These are phyloP conservation scores for Orbilia ellipsospora DNA, from an alignment of 2,329 filamentous ascomycete species.

Conservation along the genomic window DNA sequence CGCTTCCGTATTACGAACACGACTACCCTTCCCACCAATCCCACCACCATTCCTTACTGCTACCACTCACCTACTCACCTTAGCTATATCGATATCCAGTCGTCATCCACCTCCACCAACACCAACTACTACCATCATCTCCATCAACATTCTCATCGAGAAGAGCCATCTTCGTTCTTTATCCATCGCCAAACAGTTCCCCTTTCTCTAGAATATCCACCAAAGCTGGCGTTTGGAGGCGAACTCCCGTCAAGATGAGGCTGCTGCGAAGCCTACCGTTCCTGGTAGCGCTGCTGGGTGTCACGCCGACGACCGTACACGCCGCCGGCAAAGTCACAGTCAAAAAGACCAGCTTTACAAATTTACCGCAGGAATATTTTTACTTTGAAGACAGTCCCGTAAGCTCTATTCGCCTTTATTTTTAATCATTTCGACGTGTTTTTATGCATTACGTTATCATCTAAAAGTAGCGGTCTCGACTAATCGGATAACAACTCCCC, in stretches of 20 bases:
- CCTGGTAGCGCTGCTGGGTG: constrained; percentile 53
- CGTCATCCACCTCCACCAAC: neutral
- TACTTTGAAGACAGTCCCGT: constrained; percentile 82
- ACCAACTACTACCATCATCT: neutral
- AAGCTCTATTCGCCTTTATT: constrained; percentile 15
- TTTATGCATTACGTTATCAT: neutral
- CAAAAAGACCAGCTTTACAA: constrained; percentile 73
- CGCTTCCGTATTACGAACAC: constrained; percentile 48
- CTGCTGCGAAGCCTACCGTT: constrained; percentile 55
- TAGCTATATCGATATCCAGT: constrained; percentile 48
- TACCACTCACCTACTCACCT: too few species aligned
- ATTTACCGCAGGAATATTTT: constrained; percentile 75
- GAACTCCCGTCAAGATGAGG: constrained; percentile 52
- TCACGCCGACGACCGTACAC: constrained; percentile 35
- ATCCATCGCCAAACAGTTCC: constrained; percentile 19
- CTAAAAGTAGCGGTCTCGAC: constrained; percentile 4
- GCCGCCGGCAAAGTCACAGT: constrained; percentile 56
- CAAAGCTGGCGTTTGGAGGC: constrained; percentile 40
- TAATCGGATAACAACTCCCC: constrained; percentile 9
- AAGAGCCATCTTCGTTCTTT: constrained; percentile 13
- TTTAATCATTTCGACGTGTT: neutral
- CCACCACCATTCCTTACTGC: too few species aligned
- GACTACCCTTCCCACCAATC: constrained; percentile 26
- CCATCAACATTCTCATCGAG: neutral
- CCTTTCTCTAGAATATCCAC: constrained; percentile 19